phyloP scores from a whole-genome alignment of 257 asterid species.

The Nicotiana sylvestris region DNA sequence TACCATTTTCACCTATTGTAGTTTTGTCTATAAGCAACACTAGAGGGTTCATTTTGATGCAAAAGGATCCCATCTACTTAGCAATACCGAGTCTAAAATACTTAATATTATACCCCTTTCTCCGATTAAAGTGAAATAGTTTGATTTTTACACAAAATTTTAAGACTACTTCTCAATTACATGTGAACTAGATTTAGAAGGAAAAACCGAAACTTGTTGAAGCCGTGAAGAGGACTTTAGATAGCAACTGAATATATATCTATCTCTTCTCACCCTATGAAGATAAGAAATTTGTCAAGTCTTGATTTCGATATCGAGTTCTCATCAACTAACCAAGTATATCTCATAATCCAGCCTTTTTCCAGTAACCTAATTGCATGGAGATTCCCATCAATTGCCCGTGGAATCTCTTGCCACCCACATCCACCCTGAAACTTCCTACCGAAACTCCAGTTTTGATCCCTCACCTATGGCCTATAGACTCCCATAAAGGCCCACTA shows the following conservation, averaged over 20 bases:
- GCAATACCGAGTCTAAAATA: not conserved
- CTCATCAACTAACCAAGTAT: not conserved
- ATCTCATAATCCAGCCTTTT: not conserved
- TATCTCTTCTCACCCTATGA: not conserved
- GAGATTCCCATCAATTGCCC: not conserved
- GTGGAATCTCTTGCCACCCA: not conserved
- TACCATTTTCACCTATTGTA: not conserved
- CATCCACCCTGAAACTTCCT: not conserved
- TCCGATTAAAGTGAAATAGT: constrained; percentile 3
- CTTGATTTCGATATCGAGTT: not conserved
- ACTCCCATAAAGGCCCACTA: not conserved
- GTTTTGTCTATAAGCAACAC: not conserved
- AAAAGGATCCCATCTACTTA: not conserved
- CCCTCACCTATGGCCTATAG: not conserved
- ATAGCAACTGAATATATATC: not conserved
- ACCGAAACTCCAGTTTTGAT: not conserved
- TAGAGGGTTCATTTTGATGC: not conserved
- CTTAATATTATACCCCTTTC: not conserved
- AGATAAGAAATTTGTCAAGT: not conserved
- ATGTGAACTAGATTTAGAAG: not conserved
- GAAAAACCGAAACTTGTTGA: not conserved
- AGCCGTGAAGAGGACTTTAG: not conserved
- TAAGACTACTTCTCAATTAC: not conserved
- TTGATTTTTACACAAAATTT: not conserved
- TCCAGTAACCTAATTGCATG: not conserved